A percentile compares a stretch with the other conserved stretches of the same genome.
Evolutionary conservation across 495 filamentous ascomycete genomes (phyloP).

Genomic region (Neurospora sp.): DNA sequence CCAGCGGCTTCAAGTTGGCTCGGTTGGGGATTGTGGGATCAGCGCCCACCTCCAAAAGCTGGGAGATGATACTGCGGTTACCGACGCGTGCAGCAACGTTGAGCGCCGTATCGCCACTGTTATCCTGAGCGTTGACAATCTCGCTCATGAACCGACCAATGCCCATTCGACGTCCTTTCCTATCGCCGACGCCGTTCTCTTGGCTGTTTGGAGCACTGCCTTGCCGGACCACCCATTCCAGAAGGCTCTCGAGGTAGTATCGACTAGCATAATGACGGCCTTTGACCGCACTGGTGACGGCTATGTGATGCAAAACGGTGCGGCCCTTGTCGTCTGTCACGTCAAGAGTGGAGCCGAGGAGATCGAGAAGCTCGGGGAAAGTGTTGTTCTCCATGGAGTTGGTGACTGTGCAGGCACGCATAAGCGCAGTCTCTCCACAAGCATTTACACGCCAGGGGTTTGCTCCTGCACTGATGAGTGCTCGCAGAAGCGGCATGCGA

Average conservation of each 20-base stretch:
- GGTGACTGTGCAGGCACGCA: constrained; percentile 76
- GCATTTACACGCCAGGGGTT: constrained; percentile 80
- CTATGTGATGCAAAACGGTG: constrained; percentile 92
- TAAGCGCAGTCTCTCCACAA: constrained; percentile 81
- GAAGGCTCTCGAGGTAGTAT: constrained; percentile 85
- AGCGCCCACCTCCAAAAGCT: constrained; percentile 85
- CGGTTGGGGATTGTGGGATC: constrained; percentile 83
- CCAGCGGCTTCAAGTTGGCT: constrained; percentile 72
- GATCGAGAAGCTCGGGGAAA: constrained; percentile 73
- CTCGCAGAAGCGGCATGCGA: constrained; percentile 67
- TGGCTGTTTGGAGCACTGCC: constrained; percentile 57
- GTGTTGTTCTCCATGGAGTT: constrained; percentile 82
- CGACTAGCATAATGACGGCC: constrained; percentile 74
- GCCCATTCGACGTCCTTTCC: constrained; percentile 52
- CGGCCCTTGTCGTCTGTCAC: constrained; percentile 79
- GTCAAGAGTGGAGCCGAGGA: constrained; percentile 84
- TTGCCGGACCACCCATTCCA: constrained; percentile 87
- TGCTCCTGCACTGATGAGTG: constrained; percentile 72
- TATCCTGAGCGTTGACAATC: constrained; percentile 88
- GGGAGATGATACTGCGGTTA: constrained; percentile 82
- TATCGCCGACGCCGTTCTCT: constrained; percentile 21
- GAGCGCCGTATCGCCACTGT: constrained; percentile 85
- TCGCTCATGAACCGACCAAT: constrained; percentile 88
- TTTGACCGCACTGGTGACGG: constrained; percentile 85
- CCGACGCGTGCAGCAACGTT: constrained; percentile 87